A percentile compares a stretch with the other conserved stretches of the same genome.
phyloP scores from a whole-genome alignment of 257 asterid species.

The Gentiana macrophylla region DNA sequence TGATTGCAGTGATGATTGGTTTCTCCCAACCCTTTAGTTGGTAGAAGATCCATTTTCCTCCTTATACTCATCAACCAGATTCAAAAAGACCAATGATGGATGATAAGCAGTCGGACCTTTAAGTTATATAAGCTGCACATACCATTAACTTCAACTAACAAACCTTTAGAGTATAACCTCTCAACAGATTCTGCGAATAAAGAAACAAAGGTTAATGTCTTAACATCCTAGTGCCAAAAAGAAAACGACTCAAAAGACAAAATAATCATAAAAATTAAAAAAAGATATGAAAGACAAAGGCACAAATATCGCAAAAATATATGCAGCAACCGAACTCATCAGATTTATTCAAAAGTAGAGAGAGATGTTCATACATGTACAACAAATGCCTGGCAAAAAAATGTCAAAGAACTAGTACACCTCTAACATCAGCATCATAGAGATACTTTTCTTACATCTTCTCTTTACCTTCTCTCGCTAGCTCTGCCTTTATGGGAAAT shows the following conservation, averaged over 20 bases:
- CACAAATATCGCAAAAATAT: too few species aligned
- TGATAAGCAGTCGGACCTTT: conserved; percentile 24
- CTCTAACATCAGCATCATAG: too few species aligned
- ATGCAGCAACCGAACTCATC: too few species aligned
- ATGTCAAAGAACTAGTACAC: too few species aligned
- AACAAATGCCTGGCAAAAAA: too few species aligned
- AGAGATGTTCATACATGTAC: too few species aligned
- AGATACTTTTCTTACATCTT: too few species aligned
- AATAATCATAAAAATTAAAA: background rate
- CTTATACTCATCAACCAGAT: conserved; percentile 45
- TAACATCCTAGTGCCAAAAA: background rate
- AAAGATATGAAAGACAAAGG: background rate
- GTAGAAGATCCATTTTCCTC: conserved; percentile 18
- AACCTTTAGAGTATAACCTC: background rate
- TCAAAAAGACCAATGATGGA: conserved; percentile 29
- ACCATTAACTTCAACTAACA: conserved; percentile 14
- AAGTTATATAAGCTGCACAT: conserved; percentile 28
- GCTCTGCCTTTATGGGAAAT: too few species aligned
- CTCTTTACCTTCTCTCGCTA: too few species aligned
- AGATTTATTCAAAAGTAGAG: too few species aligned
- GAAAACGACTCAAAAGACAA: background rate
- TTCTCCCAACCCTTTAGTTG: conserved; percentile 25
- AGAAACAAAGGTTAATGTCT: background rate
- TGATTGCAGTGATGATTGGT: conserved; percentile 12
- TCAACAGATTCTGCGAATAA: background rate